These are phyloP conservation scores for Basipetospora chlamydospora DNA, from an alignment of 2,329 filamentous ascomycete genomes.

Conservation along the genomic window DNA sequence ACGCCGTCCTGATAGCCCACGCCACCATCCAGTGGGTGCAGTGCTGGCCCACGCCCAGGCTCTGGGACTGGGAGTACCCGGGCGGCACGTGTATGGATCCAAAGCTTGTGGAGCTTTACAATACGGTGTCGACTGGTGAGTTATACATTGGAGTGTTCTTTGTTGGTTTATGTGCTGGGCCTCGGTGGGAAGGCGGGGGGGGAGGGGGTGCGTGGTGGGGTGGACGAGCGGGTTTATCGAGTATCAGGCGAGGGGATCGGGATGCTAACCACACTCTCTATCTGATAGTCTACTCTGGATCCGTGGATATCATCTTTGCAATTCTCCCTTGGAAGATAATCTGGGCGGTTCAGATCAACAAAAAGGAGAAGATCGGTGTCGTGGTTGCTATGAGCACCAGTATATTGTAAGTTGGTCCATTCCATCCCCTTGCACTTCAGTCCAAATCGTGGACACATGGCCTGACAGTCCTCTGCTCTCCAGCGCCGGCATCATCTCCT, in stretches of 20 bases:
- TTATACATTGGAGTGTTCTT: too few relatives aligned
- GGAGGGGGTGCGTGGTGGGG: too few relatives aligned
- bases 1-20: constrained; percentile 10
- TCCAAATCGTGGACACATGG: not conserved
- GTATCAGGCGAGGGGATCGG: too few relatives aligned
- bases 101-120: too few relatives aligned
- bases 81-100: too few relatives aligned
- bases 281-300: constrained; percentile 18
- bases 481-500: constrained; percentile 17
- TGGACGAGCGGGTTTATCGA: too few relatives aligned
- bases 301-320: constrained; percentile 23
- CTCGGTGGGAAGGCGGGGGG: too few relatives aligned
- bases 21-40: constrained; percentile 10
- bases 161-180: too few relatives aligned
- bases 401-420: constrained; percentile 17
- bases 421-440: not conserved
- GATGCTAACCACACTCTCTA: too few relatives aligned
- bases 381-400: constrained; percentile 26
- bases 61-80: constrained; percentile 14
- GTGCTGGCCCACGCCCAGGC: constrained; percentile 6
- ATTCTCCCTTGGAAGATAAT: constrained; percentile 24
- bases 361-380: constrained; percentile 23
- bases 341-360: constrained; percentile 21
- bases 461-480: not conserved
- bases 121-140: too few relatives aligned